Conservation (phyloP, 352 stramenopile genomes). For the Phytophthora citrophthora region DNA sequence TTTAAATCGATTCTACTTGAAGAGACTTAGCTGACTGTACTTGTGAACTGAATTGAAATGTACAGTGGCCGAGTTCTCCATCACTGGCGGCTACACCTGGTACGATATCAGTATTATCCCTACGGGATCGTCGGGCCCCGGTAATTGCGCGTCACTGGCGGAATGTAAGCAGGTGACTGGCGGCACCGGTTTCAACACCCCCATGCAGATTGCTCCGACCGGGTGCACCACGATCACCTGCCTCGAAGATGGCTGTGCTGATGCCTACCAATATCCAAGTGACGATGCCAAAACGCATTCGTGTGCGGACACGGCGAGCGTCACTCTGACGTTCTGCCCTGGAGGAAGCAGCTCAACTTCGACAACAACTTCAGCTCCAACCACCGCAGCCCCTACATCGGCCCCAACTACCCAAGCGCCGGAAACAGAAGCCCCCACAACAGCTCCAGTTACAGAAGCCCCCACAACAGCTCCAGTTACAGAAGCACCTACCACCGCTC, state of each 20-base stretch:
- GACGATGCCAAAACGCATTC: conserved; percentile 63
- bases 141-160: conserved; percentile 41
- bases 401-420: not conserved
- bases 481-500: not conserved
- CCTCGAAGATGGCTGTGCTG: conserved; percentile 42
- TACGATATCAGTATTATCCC: conserved; percentile 67
- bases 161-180: conserved; percentile 51
- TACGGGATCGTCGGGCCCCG: conserved; percentile 36
- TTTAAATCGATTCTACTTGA: not conserved
- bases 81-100: conserved; percentile 40
- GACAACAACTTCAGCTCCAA: conserved; percentile 1
- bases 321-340: conserved; percentile 64
- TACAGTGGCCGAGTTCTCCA: conserved; percentile 52
- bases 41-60: too few relatives aligned
- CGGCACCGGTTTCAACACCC: conserved; percentile 60
- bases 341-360: conserved; percentile 37
- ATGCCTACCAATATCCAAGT: conserved; percentile 65
- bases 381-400: conserved; percentile 11
- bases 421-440: conserved; percentile 2
- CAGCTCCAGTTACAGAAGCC: conserved; percentile 4
- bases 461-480: conserved; percentile 5
- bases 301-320: conserved; percentile 41
- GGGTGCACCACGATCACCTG: conserved; percentile 56
- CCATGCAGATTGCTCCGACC: conserved; percentile 54
- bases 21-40: not conserved